These are phyloP conservation scores for Raphanus hybrid DNA, from an alignment of 441 rosid species.

Conservation along the genomic window DNA sequence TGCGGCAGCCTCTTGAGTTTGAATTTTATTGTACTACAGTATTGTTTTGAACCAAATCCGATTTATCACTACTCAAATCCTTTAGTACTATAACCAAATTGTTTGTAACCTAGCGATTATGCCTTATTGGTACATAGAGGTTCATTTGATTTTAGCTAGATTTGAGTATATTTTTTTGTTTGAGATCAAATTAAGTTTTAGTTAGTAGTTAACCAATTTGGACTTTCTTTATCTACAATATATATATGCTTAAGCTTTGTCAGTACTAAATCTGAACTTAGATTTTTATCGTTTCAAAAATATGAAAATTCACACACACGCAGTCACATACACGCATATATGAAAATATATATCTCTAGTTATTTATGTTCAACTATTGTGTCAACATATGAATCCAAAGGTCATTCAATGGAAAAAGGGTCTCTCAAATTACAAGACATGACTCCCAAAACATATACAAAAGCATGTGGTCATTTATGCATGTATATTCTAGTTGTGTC, in stretches of 20 bases:
- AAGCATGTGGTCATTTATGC: background rate
- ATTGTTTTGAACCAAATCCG: conserved; percentile 19
- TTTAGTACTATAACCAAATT: background rate
- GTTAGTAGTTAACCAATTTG: background rate
- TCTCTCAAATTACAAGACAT: conserved; percentile 21
- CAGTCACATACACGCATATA: background rate
- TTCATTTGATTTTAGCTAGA: background rate
- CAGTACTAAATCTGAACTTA: background rate
- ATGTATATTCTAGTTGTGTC: conserved; percentile 1
- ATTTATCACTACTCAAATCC: conserved; percentile 22
- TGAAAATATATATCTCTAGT: background rate
- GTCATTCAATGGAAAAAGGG: conserved; percentile 1
- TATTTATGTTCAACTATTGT: conserved; percentile 1
- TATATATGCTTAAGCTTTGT: background rate
- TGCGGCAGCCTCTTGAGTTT: conserved; percentile 1
- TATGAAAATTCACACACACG: background rate
- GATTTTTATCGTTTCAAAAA: background rate
- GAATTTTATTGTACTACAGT: background rate
- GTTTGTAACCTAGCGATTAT: conserved; percentile 3
- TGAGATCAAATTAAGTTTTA: background rate
- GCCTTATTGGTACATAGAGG: background rate
- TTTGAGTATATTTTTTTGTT: background rate
- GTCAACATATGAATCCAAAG: conserved; percentile 23
- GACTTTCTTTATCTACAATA: background rate
- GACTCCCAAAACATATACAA: conserved; percentile 29